Evolutionary conservation across 2,329 filamentous ascomycete species (phyloP), one percentile per base, ranked within the genome.

Genomic region (Ophiocordyceps unilateralis): DNA sequence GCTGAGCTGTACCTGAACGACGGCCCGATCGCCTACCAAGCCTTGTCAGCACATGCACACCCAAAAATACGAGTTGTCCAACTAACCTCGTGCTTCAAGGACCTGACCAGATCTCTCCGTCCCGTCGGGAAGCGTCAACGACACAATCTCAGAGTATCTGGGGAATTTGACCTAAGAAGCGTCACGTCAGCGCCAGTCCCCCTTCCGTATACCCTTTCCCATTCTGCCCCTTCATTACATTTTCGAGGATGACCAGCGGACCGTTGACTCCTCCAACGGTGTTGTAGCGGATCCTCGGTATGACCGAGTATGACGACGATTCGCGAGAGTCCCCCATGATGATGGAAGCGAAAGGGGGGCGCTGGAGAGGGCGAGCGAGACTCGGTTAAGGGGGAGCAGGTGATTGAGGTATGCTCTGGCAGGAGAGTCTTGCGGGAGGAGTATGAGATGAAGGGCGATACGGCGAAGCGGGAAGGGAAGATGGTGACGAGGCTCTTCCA

Each of bases 251-350:
- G 60, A 98, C 91, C 65, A 98, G 76, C 56, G 91, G 91, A 46
- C 91, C 91, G 69, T 98, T 98, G 66, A 98, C 81, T 70, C 89
- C 89, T 59, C 87, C 85, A 60, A 98, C 87, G 55, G 91, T 98
- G 72, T 98, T 98, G 78, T 98, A 98, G 58, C 83, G 80, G 66
- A 96, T 65, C 56, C 72, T 66, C 46, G 74, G 74, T 52, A 68
- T 61, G 54, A 77, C 65, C 48, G 70, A 74, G 63, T 76, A 77
- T 49, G 72, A 74, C 46, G 70, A 72, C 49, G 72, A 67, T 54
- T 73, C 70, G 58, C 73, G 68, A 45, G 70, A 69, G 61, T 77
- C 74, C 55, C 64, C 57, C 69, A 73, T 73, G 53, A 54, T 60
- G 46, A 39, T 39, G 50, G 50, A 45, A 48, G 49, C 41, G 30